Evolutionary conservation across 352 stramenopile genomes (phyloP).

Genomic region (Pythium graminicola): DNA sequence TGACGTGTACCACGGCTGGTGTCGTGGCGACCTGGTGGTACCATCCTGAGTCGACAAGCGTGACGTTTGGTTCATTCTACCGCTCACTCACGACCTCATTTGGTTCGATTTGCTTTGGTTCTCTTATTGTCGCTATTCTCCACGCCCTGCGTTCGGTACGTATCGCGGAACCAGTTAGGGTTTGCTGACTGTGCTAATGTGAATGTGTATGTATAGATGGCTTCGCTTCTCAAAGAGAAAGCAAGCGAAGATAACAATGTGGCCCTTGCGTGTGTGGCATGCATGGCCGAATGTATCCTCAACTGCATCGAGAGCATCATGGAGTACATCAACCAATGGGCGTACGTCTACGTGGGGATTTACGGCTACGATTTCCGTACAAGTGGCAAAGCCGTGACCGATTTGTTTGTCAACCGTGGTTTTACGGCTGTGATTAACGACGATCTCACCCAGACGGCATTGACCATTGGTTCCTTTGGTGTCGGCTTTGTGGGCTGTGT

Average conservation of each 20-base stretch:
- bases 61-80: constrained; percentile 67
- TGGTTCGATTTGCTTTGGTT: constrained; percentile 91
- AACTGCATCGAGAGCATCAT: constrained; percentile 75
- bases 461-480: constrained; percentile 77
- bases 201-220: too few relatives aligned
- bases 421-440: constrained; percentile 89
- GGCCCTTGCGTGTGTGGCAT: constrained; percentile 54
- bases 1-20: constrained; percentile 85
- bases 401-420: constrained; percentile 72
- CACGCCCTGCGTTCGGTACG: constrained; percentile 65
- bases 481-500: constrained; percentile 63
- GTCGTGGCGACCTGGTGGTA: constrained; percentile 89
- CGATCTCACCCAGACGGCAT: constrained; percentile 77
- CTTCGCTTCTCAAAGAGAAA: too few relatives aligned
- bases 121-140: constrained; percentile 88
- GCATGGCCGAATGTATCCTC: constrained; percentile 69
- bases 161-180: too few relatives aligned
- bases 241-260: too few relatives aligned
- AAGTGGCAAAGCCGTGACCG: constrained; percentile 65
- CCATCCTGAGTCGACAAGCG: constrained; percentile 59
- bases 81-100: constrained; percentile 85
- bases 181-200: too few relatives aligned
- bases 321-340: constrained; percentile 89
- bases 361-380: constrained; percentile 85
- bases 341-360: constrained; percentile 81